phyloP scores from a whole-genome alignment of 192 early-diverging fungal genomes.

The Coemansia sp. region DNA sequence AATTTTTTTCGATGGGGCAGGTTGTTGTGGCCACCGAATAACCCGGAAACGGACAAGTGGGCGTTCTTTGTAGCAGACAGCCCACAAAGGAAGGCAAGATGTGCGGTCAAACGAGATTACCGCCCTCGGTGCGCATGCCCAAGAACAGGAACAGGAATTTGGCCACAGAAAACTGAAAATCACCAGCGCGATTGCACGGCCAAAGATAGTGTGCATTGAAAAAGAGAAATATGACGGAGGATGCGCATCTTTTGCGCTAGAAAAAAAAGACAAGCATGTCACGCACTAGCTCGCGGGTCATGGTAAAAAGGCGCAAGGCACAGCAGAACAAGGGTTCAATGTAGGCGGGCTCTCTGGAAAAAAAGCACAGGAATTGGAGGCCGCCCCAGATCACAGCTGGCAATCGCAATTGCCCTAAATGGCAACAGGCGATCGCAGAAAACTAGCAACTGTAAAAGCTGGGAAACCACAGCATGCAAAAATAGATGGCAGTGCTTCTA shows the following conservation, averaged over 20 bases:
- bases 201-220: not conserved
- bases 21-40: not conserved
- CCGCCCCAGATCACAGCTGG: not conserved
- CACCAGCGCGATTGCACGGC: not conserved
- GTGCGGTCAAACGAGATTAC: not conserved
- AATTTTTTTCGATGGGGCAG: not conserved
- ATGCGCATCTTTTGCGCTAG: not conserved
- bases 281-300: too few species aligned
- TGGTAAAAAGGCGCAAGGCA: not conserved
- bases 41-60: not conserved
- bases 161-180: not conserved
- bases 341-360: not conserved
- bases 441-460: not conserved
- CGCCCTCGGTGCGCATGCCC: not conserved
- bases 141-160: not conserved
- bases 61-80: not conserved
- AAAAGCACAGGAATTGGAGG: not conserved
- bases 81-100: not conserved
- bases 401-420: not conserved
- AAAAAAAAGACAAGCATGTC: not conserved
- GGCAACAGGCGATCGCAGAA: not conserved
- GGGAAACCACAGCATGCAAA: not conserved
- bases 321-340: not conserved
- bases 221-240: not conserved
- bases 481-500: not conserved